These are phyloP conservation scores for Thalassia testudinum DNA, from an alignment of 116 monocot species.

Conservation along the genomic window DNA sequence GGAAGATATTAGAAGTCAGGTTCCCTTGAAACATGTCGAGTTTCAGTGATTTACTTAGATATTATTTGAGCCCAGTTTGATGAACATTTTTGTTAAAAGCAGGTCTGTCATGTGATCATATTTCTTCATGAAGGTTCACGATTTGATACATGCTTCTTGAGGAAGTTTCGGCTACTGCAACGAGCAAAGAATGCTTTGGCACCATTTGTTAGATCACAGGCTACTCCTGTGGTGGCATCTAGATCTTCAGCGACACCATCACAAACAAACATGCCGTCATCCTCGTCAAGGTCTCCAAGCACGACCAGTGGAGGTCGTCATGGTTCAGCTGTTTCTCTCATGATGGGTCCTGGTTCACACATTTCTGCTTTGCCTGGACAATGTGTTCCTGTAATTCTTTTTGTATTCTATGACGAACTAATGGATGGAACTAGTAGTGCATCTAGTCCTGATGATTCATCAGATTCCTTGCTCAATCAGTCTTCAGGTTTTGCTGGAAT, in stretches of 20 bases:
- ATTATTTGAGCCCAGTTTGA: no score
- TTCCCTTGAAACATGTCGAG: no score
- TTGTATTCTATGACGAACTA: slow-evolving; percentile 61
- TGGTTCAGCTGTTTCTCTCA: slow-evolving; percentile 37
- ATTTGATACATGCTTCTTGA: slow-evolving; percentile 59
- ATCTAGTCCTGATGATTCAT: slow-evolving; percentile 21
- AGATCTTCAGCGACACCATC: slow-evolving; percentile 15
- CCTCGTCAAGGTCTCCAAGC: slow-evolving; percentile 32
- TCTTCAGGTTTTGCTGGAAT: slow-evolving; percentile 12
- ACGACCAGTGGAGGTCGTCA: slow-evolving; percentile 27
- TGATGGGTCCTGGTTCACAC: slow-evolving; percentile 39
- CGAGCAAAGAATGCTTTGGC: slow-evolving; percentile 64
- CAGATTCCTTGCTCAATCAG: slow-evolving; percentile 24
- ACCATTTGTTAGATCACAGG: slow-evolving; percentile 43
- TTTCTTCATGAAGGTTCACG: slow-evolving; percentile 68
- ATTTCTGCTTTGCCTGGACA: slow-evolving; percentile 43
- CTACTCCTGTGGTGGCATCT: slow-evolving; percentile 13
- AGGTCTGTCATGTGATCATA: slow-evolving; percentile 94
- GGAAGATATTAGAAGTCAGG: no score
- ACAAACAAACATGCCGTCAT: slow-evolving; percentile 12
- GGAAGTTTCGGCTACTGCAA: slow-evolving; percentile 77
- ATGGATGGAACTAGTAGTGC: slow-evolving; percentile 20
- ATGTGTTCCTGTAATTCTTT: slow-evolving; percentile 67
- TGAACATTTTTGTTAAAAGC: not conserved
- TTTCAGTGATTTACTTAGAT: no score